Base-by-base conservation (phyloP, 371 early-diverging fungal genomes). In the Lichtheimia corymbifera region DNA sequence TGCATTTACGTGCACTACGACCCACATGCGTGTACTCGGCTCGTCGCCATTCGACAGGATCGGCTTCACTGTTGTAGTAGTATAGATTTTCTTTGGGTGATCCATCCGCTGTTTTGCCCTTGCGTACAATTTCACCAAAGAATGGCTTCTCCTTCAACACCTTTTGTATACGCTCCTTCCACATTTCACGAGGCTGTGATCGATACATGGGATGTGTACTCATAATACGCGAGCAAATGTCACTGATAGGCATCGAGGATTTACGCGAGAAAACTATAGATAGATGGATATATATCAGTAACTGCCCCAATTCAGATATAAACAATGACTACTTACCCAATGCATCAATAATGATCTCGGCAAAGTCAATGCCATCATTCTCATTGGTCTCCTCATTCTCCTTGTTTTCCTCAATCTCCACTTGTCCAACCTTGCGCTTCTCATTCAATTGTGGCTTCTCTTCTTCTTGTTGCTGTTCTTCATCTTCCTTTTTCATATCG, bases 31-130 rank as follows among this genome's bases (percentile, higher is more conserved):
- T 80, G 53, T 78, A 81, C 18, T 78, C 72, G 5, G 77, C 67
- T 41, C 75, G 67, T 55, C 82, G 76, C 82, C 82, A 81, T 58
- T 81, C 82, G 9, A 81, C 82, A 20, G 82, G 84, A 59, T 86
- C 86, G 30, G 68, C 61, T 45, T 86, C 84, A 35, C 83, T 80
- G 44, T 78, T 82, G 70, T 86, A 86, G 52, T 86, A 86, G 63
- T 84, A 84, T 25, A 84, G 70, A 50, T 77, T 80, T 62, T 86
- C 86, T 50, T 78, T 74, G 14, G 86, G 86, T 30, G 83, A 82
- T 53, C 84, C 84, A 65, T 86, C 83, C 0, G 86, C 86, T 22
- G 84, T 83, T 64, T 86, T 86, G 58, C 86, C 86, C 53, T 80
- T 86, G 52, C 86, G 82, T 22, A 80, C 74, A 30, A 86, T 86